Evolutionary conservation across 78 protist genomes (phyloP).

Genomic region (Dictyostelium capitatum): DNA sequence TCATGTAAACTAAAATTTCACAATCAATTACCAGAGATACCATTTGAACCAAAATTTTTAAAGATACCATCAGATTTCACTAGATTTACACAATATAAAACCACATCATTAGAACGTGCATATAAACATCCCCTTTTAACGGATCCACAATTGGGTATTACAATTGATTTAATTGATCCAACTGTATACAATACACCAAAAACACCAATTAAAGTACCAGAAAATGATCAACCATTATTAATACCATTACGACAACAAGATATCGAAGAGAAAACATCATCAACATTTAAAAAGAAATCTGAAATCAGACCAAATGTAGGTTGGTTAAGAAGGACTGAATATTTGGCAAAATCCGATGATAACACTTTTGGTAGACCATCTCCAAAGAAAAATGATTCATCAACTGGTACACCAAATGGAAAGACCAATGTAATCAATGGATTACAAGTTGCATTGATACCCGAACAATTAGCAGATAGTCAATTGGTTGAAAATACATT

Average conservation of each 20-base stretch:
- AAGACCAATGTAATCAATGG: neutral
- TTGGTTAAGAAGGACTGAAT: constrained; percentile 73
- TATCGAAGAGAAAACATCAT: constrained; percentile 5
- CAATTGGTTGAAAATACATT: constrained; percentile 62
- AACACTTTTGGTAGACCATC: constrained; percentile 31
- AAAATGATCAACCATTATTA: constrained; percentile 25
- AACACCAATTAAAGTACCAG: neutral
- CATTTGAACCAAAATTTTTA: constrained; percentile 75
- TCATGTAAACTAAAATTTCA: constrained; percentile 27
- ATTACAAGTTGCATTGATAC: neutral
- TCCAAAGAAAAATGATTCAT: neutral
- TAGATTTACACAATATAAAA: constrained; percentile 34
- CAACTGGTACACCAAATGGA: neutral
- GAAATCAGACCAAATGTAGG: constrained; percentile 44
- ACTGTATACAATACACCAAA: constrained; percentile 26
- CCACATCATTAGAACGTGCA: constrained; percentile 59
- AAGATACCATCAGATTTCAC: constrained; percentile 46
- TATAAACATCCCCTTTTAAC: constrained; percentile 61
- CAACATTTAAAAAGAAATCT: neutral
- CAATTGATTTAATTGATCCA: constrained; percentile 72
- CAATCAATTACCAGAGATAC: constrained; percentile 55
- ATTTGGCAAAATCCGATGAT: constrained; percentile 30
- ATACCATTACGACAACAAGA: constrained; percentile 33
- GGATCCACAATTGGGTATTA: constrained; percentile 66
- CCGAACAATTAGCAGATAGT: neutral